Base-by-base conservation (phyloP, 2,329 filamentous ascomycete species). In the Leptographium wingfieldii region DNA sequence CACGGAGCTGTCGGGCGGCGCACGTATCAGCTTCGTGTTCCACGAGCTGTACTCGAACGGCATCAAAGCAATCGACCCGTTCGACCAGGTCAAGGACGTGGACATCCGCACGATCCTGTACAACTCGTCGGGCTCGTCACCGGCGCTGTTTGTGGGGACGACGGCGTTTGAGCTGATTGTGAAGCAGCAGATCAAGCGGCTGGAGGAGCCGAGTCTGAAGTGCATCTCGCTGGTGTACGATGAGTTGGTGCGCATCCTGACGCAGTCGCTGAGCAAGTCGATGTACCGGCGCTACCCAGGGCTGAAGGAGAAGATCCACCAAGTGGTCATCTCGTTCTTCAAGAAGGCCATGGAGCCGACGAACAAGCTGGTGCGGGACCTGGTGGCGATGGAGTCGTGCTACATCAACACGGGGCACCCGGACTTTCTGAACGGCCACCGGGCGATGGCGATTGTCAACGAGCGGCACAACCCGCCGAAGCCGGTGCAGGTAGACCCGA, bases 401-500 rank as follows among this genome's bases (percentile, higher is more conserved):
- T 99, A 99, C 73, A 88, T 99, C 79, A 99, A 99, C 77, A 99
- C 95, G 35, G 94, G 91, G 11, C 95, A 99, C 72, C 94, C 94
- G 11, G 94, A 99, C 71, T 99, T 99, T 74, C 78, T 99, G 65
- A 97, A 96, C 70, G 94, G 94, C 31, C 92, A 96, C 72, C 86
- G 92, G 68, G 92, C 94, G 55, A 99, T 99, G 94, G 90, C 94
- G 12, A 92, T 99, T 65, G 91, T 99, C 61, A 95, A 97, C 69
- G 94, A 99, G 73, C 86, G 90, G 62, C 88, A 96, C 72, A 88
- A 83, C 69, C 80, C 87, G 31, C 68, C 80, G 56, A 95, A 92
- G 75, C 92, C 94, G 22, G 88, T 92, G 1, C 94, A 96, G 73
- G 92, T 99, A 33, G 94, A 99, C 71, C 94, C 94, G 59, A 99